phyloP scores from a whole-genome alignment of 2,329 filamentous ascomycete genomes.

The Aureobasidium zeae region DNA sequence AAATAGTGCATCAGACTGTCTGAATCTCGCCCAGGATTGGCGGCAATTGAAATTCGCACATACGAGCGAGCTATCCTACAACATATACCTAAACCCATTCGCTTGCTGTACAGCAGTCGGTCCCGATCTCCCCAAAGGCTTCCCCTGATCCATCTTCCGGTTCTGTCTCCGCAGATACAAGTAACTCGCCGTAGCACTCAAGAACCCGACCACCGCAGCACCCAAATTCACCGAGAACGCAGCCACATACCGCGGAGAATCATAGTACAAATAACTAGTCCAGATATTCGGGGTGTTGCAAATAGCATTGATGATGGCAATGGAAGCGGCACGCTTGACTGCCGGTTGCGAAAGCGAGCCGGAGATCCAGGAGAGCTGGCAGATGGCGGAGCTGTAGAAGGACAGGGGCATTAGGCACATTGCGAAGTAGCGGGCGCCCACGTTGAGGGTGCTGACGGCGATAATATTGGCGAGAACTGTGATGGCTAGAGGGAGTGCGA shows the following conservation, averaged over 20 bases:
- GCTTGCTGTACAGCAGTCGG: conserved; percentile 7
- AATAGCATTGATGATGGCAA: conserved; percentile 47
- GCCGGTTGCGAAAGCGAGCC: conserved; percentile 43
- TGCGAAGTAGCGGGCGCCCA: conserved; percentile 27
- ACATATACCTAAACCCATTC: conserved; percentile 1
- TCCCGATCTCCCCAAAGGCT: background rate
- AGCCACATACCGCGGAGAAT: conserved; percentile 9
- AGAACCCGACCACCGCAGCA: conserved; percentile 1
- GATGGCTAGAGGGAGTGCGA: conserved; percentile 25
- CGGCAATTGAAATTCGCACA: too few relatives aligned
- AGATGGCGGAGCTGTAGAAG: conserved; percentile 53
- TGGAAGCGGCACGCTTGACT: conserved; percentile 46
- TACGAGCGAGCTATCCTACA: too few relatives aligned
- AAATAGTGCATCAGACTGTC: too few relatives aligned
- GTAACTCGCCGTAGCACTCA: conserved; percentile 2
- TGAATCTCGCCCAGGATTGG: too few relatives aligned
- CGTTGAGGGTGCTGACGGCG: conserved; percentile 23
- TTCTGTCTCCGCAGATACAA: conserved; percentile 8
- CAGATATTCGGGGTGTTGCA: conserved; percentile 46
- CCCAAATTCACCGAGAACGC: conserved; percentile 6
- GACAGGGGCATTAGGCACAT: conserved; percentile 31
- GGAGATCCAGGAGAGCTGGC: conserved; percentile 48
- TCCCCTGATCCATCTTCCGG: conserved; percentile 4
- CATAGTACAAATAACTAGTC: conserved; percentile 41
- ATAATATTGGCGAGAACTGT: conserved; percentile 27